Evolutionary conservation across 2,329 filamentous ascomycete genomes (phyloP).

Genomic region (Penicillium sclerotiorum): DNA sequence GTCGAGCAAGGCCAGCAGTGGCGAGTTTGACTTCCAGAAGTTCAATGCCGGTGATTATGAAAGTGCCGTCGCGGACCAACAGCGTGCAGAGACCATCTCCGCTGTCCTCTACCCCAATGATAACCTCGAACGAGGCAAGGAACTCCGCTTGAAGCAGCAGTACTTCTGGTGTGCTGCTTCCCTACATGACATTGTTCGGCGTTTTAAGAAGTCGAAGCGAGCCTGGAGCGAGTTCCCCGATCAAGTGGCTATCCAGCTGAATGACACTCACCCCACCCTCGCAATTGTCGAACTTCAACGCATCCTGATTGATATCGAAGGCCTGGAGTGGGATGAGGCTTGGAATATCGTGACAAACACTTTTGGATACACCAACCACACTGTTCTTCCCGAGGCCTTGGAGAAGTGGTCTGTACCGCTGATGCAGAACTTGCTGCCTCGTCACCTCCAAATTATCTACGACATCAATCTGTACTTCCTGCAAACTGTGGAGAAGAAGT

Average conservation of each 20-base stretch:
- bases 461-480: slow-evolving; percentile 97
- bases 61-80: slow-evolving; percentile 95
- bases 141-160: slow-evolving; percentile 96
- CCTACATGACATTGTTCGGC: slow-evolving; percentile 90
- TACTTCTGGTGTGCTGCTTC: slow-evolving; percentile 99
- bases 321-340: slow-evolving; percentile 88
- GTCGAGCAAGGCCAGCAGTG: slow-evolving; percentile 95
- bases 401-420: slow-evolving; percentile 98
- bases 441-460: slow-evolving; percentile 96
- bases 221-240: slow-evolving; percentile 90
- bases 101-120: slow-evolving; percentile 97
- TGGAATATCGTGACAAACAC: slow-evolving; percentile 78
- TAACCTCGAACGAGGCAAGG: slow-evolving; percentile 93
- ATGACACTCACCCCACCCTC: slow-evolving; percentile 95
- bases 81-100: slow-evolving; percentile 98
- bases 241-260: slow-evolving; percentile 95
- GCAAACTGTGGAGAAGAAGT: slow-evolving; percentile 84
- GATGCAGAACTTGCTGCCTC: slow-evolving; percentile 87
- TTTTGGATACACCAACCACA: slow-evolving; percentile 98
- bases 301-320: slow-evolving; percentile 86
- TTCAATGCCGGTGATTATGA: slow-evolving; percentile 99
- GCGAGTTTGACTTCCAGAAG: slow-evolving; percentile 99
- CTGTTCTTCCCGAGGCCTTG: slow-evolving; percentile 90
- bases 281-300: slow-evolving; percentile 95
- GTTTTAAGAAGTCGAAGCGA: slow-evolving; percentile 96